Conservation (phyloP, 2,329 filamentous ascomycete genomes). For the Trichoderma sp. region DNA sequence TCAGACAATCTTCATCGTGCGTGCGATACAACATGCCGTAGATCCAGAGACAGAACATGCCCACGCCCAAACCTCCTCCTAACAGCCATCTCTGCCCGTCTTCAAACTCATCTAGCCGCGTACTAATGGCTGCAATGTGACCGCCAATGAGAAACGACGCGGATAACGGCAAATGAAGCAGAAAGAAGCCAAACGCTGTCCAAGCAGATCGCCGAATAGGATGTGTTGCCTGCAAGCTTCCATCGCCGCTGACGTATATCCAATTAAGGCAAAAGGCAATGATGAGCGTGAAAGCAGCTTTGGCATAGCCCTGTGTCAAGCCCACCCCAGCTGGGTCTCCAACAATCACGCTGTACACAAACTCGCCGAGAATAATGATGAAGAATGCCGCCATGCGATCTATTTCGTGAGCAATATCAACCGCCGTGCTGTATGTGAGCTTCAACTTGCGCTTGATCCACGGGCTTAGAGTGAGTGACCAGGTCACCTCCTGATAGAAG, state of each 20-base stretch:
- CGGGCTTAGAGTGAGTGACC: conserved; percentile 51
- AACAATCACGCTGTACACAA: conserved; percentile 53
- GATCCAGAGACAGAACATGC: conserved; percentile 50
- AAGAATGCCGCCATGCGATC: conserved; percentile 56
- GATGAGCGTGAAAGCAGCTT: conserved; percentile 53
- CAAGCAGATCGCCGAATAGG: conserved; percentile 50
- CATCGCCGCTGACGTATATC: conserved; percentile 54
- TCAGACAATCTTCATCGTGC: conserved; percentile 42
- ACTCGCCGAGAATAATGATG: conserved; percentile 57
- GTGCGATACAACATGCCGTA: conserved; percentile 49
- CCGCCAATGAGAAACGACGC: conserved; percentile 53
- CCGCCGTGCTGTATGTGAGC: conserved; percentile 51
- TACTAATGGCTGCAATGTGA: conserved; percentile 49
- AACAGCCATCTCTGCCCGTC: conserved; percentile 52
- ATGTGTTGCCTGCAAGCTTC: conserved; percentile 48
- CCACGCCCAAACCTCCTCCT: conserved; percentile 50
- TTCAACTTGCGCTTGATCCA: conserved; percentile 48
- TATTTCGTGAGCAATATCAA: conserved; percentile 54
- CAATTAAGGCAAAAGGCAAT: conserved; percentile 56
- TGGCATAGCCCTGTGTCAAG: conserved; percentile 48
- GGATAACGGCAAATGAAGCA: conserved; percentile 50
- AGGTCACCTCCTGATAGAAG: conserved; percentile 47
- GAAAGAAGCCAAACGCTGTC: conserved; percentile 51
- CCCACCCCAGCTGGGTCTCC: conserved; percentile 51
- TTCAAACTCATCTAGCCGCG: conserved; percentile 45